Base-by-base conservation (phyloP, 352 stramenopile genomes). In the Phytophthora ramorum region DNA sequence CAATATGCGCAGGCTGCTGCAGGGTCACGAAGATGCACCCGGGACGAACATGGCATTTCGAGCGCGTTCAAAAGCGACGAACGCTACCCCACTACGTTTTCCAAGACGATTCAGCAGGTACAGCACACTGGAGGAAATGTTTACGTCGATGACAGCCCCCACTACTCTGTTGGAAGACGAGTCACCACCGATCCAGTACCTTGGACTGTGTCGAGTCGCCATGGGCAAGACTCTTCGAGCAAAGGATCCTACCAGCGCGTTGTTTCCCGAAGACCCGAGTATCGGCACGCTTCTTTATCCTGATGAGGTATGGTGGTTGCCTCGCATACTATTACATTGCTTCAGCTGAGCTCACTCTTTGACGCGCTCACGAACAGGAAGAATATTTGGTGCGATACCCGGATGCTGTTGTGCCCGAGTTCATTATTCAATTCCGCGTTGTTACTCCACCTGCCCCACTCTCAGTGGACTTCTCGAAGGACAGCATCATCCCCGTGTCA, bases 361-460 rank as follows among this genome's bases (percentile, higher is more conserved):
- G 7, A 12, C 28, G 35, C 28, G 28, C 41, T 20, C 14, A 19
- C 1, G 9, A 24, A 13, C 32, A 89, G 67, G 84, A 96, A 24
- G 85, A 93, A 53, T 94, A 93, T 52, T 54, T 89, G n/a, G 63
- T 91, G 22, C 73, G 83, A 7, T 77, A 89, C 28, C 58, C 78
- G 2, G 53, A 91, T 22, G 71, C 88, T 0, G 78, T 92, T 0
- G 76, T 96, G 2, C 87, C 87, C 7, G 85, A 94, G 60, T 94
- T 94, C 55, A 51, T 94, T 9, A 68, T 93, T 1, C 76, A 90
- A 55, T 75, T 85, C 52, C 60, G 66, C 7, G 16, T 61, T 32
- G 45, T 43, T n/a, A 32, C 24, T 24, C 37, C 56, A 8, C 12
- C 35, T 14, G 4, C 38, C n/a, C 17, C 50, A 20, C n/a, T 65